Conservation (phyloP, 1,284 basidiomycete genomes). For the Sutorius eximius region DNA sequence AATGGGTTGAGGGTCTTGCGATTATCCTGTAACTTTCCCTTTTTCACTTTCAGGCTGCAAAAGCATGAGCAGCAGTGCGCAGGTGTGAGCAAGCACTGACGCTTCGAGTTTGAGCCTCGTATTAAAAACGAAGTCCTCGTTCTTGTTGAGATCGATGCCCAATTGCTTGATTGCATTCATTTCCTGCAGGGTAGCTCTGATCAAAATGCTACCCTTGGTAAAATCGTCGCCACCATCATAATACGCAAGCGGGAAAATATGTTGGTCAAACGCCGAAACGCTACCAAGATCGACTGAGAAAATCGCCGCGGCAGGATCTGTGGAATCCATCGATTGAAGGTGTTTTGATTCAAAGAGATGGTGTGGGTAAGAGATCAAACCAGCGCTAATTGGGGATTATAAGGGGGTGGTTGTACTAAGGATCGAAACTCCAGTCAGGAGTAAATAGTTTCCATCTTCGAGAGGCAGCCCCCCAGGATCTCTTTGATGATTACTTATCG, state of each 20-base stretch:
- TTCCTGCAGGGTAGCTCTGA: conserved; percentile 14
- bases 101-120: conserved; percentile 4
- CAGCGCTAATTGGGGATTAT: not conserved
- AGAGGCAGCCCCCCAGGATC: not conserved
- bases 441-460: conserved; percentile 14
- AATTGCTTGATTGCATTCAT: conserved; percentile 6
- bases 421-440: not conserved
- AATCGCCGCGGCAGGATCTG: not conserved
- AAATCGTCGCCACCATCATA: not conserved
- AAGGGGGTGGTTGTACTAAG: not conserved
- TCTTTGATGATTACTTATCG: not conserved
- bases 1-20: conserved; percentile 14
- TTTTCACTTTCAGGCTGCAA: not conserved
- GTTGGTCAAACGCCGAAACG: not conserved
- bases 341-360: not conserved
- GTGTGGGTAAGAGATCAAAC: not conserved
- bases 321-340: conserved; percentile 2
- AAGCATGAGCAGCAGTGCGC: not conserved
- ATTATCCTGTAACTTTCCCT: not conserved
- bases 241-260: conserved; percentile 14
- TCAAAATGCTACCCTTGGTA: conserved; percentile 10
- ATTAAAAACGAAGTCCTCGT: not conserved
- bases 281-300: conserved; percentile 14
- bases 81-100: not conserved
- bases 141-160: not conserved